These are phyloP conservation scores for Naganishia kalamii DNA, from an alignment of 768 basidiomycete species.

Conservation along the genomic window DNA sequence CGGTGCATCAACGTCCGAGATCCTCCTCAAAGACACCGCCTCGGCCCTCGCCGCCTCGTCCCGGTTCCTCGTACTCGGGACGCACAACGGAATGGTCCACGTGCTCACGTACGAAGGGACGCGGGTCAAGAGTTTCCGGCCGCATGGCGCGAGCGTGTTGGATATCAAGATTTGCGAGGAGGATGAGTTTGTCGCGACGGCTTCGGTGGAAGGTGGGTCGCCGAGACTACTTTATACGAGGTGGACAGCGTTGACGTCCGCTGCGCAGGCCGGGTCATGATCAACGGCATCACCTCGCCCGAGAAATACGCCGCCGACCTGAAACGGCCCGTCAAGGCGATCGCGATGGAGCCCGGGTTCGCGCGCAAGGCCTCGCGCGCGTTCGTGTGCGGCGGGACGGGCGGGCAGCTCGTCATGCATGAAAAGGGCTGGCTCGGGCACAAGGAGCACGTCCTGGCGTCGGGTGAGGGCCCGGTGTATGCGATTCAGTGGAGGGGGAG, in stretches of 20 bases:
- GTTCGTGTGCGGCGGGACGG: slow-evolving; percentile 86
- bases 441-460: slow-evolving; percentile 74
- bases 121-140: slow-evolving; percentile 80
- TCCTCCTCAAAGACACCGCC: slow-evolving; percentile 82
- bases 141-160: slow-evolving; percentile 77
- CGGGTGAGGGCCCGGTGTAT: slow-evolving; percentile 92
- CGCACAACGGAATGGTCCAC: slow-evolving; percentile 87
- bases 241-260: background rate
- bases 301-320: slow-evolving; percentile 83
- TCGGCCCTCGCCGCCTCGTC: slow-evolving; percentile 72
- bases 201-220: slow-evolving; percentile 79
- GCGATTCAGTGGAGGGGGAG: slow-evolving; percentile 75
- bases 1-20: slow-evolving; percentile 62
- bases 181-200: slow-evolving; percentile 82
- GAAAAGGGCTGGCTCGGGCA: slow-evolving; percentile 97
- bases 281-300: slow-evolving; percentile 69
- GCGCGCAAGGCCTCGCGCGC: slow-evolving; percentile 67
- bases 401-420: slow-evolving; percentile 73
- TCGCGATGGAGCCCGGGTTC: slow-evolving; percentile 86
- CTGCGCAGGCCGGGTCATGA: slow-evolving; percentile 78
- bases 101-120: slow-evolving; percentile 71
- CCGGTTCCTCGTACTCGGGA: slow-evolving; percentile 78
- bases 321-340: slow-evolving; percentile 81
- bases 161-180: slow-evolving; percentile 79
- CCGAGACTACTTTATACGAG: background rate